Conservation (phyloP, 177 flowering plant species). For the Vitis hybrid region DNA sequence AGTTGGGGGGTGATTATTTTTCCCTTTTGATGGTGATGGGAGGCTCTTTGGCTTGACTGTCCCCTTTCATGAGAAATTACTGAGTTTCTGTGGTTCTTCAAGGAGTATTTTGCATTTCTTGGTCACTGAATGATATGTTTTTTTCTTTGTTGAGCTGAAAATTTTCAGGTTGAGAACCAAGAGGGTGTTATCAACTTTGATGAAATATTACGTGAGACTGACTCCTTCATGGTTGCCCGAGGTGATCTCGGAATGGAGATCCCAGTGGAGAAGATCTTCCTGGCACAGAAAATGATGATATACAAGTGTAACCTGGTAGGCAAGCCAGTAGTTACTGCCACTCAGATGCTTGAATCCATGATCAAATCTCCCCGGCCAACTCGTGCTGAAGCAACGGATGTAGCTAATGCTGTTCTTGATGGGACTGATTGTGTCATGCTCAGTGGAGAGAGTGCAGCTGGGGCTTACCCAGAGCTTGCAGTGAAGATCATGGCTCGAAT, state of each 20-base stretch:
- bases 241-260: slow-evolving; percentile 96
- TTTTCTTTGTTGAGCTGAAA: background rate
- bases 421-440: slow-evolving; percentile 95
- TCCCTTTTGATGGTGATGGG: no score
- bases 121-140: slow-evolving; percentile 3
- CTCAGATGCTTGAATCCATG: slow-evolving; percentile 96
- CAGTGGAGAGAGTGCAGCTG: slow-evolving; percentile 93
- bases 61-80: background rate
- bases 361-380: slow-evolving; percentile 88
- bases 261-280: slow-evolving; percentile 86
- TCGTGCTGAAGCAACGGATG: slow-evolving; percentile 90
- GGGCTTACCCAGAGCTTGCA: slow-evolving; percentile 80
- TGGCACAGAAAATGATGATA: slow-evolving; percentile 93
- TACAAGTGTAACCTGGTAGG: slow-evolving; percentile 87
- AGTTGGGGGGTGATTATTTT: no score
- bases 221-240: slow-evolving; percentile 90
- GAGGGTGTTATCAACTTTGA: slow-evolving; percentile 89
- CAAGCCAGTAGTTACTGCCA: slow-evolving; percentile 89
- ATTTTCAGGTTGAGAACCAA: slow-evolving; percentile 77
- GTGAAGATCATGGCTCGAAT: slow-evolving; percentile 84
- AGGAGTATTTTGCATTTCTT: background rate
- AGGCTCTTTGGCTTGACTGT: no score
- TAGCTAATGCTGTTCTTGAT: slow-evolving; percentile 89
- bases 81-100: background rate
- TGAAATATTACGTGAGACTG: slow-evolving; percentile 84